Conservation (phyloP, 805 yeast species). For the Starmerella lactis-condensi region DNA sequence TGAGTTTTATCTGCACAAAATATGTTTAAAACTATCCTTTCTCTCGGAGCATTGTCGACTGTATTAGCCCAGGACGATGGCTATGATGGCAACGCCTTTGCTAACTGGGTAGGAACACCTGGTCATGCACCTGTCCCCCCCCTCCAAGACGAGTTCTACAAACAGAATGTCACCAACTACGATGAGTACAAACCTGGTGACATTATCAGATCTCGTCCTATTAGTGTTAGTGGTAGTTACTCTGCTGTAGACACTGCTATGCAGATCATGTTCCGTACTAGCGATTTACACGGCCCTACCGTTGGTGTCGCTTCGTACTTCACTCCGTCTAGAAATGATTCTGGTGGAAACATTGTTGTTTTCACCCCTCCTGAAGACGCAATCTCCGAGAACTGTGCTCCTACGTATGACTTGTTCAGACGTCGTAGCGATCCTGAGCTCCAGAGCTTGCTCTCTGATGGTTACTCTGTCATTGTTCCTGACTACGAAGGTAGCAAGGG, state of each 20-base stretch:
- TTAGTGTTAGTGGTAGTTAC: constrained; percentile 10
- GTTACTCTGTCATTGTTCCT: constrained; percentile 16
- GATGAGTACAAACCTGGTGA: constrained; percentile 10
- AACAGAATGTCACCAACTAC: constrained; percentile 3
- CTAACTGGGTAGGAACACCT: constrained; percentile 12
- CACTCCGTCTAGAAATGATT: constrained; percentile 12
- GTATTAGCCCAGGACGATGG: constrained; percentile 8
- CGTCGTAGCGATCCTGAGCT: constrained; percentile 8
- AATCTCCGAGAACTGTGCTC: constrained; percentile 13
- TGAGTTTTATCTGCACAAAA: no score
- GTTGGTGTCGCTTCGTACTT: constrained; percentile 19
- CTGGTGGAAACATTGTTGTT: constrained; percentile 10
- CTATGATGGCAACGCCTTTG: constrained; percentile 1
- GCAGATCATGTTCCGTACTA: constrained; percentile 16
- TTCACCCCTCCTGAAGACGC: constrained; percentile 17
- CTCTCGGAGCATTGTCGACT: not conserved
- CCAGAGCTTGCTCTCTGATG: constrained; percentile 12
- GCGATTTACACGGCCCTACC: constrained; percentile 15
- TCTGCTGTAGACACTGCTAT: constrained; percentile 9
- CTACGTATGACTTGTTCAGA: constrained; percentile 13
- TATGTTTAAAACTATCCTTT: no score
- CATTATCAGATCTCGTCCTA: constrained; percentile 8
- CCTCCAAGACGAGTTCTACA: constrained; percentile 12
- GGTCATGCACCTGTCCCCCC: constrained; percentile 9
- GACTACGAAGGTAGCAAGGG: constrained; percentile 17